phyloP scores from a whole-genome alignment of 768 basidiomycete species.

The Ramaria sp. region DNA sequence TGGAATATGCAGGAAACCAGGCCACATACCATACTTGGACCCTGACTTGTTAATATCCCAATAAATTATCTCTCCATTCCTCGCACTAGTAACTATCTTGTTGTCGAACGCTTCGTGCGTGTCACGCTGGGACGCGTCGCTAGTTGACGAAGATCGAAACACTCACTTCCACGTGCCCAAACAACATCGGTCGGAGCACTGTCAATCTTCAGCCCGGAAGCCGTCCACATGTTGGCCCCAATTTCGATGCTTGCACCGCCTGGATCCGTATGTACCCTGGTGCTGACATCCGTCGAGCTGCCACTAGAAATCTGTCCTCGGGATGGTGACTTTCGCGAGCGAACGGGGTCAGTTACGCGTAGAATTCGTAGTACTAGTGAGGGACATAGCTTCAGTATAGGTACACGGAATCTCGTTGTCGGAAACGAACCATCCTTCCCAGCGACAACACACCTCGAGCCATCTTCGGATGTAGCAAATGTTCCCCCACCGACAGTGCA shows the following conservation, averaged over 20 bases:
- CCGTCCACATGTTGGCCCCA: slow-evolving; percentile 58
- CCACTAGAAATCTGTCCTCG: background rate
- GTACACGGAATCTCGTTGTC: background rate
- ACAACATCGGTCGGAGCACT: slow-evolving; percentile 70
- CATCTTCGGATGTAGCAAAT: slow-evolving; percentile 60
- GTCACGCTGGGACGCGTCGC: background rate
- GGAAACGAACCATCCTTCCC: slow-evolving; percentile 61
- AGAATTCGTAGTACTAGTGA: slow-evolving; percentile 49
- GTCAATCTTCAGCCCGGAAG: slow-evolving; percentile 68
- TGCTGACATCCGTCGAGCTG: background rate
- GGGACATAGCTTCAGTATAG: slow-evolving; percentile 12
- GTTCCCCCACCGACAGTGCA: slow-evolving; percentile 53
- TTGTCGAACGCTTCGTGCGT: slow-evolving; percentile 26
- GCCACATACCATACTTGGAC: slow-evolving; percentile 56
- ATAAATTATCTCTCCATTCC: slow-evolving; percentile 75
- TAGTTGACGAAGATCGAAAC: background rate
- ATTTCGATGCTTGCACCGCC: slow-evolving; percentile 60
- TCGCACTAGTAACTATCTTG: slow-evolving; percentile 71
- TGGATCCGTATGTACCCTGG: slow-evolving; percentile 38
- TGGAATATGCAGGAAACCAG: background rate
- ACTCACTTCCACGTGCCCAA: slow-evolving; percentile 59
- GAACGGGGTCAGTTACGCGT: slow-evolving; percentile 38
- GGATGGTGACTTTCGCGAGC: background rate
- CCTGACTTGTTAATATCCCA: slow-evolving; percentile 70
- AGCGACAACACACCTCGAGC: slow-evolving; percentile 55